These are phyloP conservation scores for Draba incana DNA, from an alignment of 345 rosid genomes.

Conservation along the genomic window DNA sequence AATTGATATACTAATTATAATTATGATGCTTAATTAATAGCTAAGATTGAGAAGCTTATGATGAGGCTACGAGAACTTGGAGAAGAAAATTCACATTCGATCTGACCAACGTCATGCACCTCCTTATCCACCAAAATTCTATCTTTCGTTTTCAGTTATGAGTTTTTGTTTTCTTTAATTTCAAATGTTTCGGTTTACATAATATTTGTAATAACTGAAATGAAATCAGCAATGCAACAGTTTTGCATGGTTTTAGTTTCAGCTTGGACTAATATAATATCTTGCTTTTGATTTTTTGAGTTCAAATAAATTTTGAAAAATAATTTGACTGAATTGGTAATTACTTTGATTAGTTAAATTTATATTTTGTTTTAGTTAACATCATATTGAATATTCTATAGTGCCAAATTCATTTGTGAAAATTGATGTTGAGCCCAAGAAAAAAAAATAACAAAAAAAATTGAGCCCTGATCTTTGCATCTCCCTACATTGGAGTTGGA, in stretches of 20 bases:
- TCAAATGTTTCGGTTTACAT: slow-evolving; percentile 9
- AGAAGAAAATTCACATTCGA: neutral
- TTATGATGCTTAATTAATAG: slow-evolving; percentile 2
- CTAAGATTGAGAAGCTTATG: neutral
- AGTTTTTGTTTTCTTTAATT: neutral
- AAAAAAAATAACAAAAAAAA: no score
- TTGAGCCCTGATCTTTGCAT: neutral
- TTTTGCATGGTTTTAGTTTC: neutral
- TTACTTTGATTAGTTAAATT: no score
- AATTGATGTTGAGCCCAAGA: no score
- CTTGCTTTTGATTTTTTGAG: neutral
- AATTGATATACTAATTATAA: neutral
- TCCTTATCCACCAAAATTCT: neutral
- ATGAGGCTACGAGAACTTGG: slow-evolving; percentile 19
- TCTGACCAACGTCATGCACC: neutral
- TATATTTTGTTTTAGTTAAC: no score
- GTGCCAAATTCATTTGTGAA: no score
- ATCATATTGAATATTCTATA: no score
- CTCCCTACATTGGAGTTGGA: neutral
- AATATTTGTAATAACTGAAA: neutral
- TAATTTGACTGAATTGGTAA: neutral
- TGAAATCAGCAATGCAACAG: neutral
- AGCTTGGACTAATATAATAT: neutral
- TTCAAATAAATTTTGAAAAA: neutral
- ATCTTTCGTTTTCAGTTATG: neutral